Conservation (phyloP, 2,329 filamentous ascomycete genomes). For the Microcyclospora tardicrescens region DNA sequence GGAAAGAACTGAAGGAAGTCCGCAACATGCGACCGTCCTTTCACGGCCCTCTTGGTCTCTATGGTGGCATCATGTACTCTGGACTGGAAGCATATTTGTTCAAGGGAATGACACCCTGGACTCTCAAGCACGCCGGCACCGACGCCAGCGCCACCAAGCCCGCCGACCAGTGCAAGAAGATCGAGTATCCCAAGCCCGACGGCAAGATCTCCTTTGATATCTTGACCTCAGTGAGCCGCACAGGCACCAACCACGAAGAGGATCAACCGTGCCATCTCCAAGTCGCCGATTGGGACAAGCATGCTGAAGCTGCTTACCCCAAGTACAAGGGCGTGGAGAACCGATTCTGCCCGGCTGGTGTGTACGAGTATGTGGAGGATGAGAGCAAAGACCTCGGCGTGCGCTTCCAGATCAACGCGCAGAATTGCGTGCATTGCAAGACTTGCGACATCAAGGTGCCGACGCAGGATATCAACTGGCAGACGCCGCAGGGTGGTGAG, state of each 20-base stretch:
- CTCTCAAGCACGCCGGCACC: conserved; percentile 65
- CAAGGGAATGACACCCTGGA: conserved; percentile 81
- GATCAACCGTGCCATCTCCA: conserved; percentile 95
- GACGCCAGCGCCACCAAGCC: conserved; percentile 69
- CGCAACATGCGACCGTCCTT: conserved; percentile 97
- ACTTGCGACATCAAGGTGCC: conserved; percentile 99
- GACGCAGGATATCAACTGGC: conserved; percentile 87
- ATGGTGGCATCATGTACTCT: conserved; percentile 84
- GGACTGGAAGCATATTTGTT: conserved; percentile 82
- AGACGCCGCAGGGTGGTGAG: conserved; percentile 78
- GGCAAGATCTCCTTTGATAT: conserved; percentile 94
- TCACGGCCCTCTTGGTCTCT: conserved; percentile 72
- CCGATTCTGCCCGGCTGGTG: conserved; percentile 89
- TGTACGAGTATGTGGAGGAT: conserved; percentile 97
- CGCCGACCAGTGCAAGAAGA: conserved; percentile 70
- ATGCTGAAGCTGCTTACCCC: conserved; percentile 72
- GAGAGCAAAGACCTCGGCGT: conserved; percentile 74
- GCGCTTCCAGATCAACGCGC: conserved; percentile 91
- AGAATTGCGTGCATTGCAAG: conserved; percentile 99
- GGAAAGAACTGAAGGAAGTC: conserved; percentile 87
- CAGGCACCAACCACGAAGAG: conserved; percentile 96
- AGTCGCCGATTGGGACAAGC: conserved; percentile 88
- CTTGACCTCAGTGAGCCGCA: conserved; percentile 84
- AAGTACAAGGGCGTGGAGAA: conserved; percentile 88
- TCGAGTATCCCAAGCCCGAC: conserved; percentile 94